Evolutionary conservation across 306 rosid species (phyloP).

Genomic region (Psophocarpus tetragonolobus): DNA sequence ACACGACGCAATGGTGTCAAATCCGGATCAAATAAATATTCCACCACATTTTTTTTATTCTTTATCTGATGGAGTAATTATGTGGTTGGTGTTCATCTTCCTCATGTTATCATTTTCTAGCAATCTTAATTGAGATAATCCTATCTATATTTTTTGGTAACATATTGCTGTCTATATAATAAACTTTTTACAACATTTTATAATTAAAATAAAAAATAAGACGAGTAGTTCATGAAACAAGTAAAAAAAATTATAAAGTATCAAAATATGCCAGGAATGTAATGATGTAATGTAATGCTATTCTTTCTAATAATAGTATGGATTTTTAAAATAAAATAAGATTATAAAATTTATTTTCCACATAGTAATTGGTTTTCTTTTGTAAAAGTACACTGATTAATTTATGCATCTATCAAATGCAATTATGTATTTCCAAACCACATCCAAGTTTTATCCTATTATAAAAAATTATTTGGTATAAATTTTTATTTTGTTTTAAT

Average conservation of each 20-base stretch:
- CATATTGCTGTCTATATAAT: too few species aligned
- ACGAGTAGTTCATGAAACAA: not conserved
- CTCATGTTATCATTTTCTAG: not conserved
- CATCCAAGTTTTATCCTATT: not conserved
- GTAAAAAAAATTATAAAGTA: not conserved
- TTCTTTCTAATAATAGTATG: not conserved
- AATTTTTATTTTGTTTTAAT: too few species aligned
- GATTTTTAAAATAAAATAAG: not conserved
- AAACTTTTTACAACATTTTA: not conserved
- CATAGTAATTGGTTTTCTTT: not conserved
- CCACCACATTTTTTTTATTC: not conserved
- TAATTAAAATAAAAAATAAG: not conserved
- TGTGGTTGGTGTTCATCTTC: conserved; percentile 3
- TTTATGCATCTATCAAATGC: conserved; percentile 2
- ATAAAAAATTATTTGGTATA: not conserved
- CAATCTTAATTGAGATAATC: not conserved
- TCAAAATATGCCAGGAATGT: not conserved
- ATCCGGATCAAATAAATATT: not conserved
- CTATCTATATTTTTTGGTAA: not conserved
- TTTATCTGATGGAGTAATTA: not conserved
- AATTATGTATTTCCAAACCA: conserved; percentile 5
- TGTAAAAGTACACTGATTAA: not conserved
- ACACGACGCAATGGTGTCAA: not conserved
- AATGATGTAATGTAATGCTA: not conserved
- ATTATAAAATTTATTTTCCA: not conserved